Evolutionary conservation across 345 rosid species (phyloP).

Genomic region (Populus tremula): DNA sequence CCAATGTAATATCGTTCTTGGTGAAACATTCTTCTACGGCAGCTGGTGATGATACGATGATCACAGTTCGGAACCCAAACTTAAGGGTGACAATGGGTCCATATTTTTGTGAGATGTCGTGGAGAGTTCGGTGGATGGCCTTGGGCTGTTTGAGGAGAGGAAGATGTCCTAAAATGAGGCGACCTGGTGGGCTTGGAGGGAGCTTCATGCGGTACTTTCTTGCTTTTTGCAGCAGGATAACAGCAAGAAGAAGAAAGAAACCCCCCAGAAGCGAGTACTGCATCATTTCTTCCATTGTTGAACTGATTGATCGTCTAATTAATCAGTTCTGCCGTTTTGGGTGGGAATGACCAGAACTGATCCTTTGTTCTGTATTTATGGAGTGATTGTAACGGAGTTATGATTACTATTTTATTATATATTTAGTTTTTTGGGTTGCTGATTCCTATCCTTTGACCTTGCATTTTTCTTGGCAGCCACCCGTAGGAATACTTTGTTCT

Average conservation of each 20-base stretch:
- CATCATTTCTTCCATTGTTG: neutral
- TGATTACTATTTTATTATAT: neutral
- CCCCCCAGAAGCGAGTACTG: neutral
- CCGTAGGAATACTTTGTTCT: neutral
- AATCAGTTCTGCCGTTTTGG: neutral
- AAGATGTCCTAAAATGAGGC: constrained; percentile 24
- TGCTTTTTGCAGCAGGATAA: neutral
- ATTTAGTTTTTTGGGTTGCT: neutral
- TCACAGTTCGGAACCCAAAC: constrained; percentile 34
- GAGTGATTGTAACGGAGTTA: neutral
- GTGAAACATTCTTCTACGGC: constrained; percentile 52
- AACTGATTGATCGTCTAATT: neutral
- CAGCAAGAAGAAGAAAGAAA: neutral
- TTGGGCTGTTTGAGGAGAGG: constrained; percentile 11
- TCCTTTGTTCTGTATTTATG: neutral
- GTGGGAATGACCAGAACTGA: neutral
- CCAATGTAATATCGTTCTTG: constrained; percentile 46
- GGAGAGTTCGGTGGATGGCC: constrained; percentile 21
- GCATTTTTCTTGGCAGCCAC: neutral
- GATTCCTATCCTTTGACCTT: neutral
- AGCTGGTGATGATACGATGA: constrained; percentile 35
- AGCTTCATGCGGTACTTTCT: constrained; percentile 1
- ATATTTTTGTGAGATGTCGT: constrained; percentile 34
- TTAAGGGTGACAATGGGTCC: constrained; percentile 40
- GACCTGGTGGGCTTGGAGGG: constrained; percentile 11